Evolutionary conservation across 2,329 filamentous ascomycete species (phyloP).

Genomic region (Myriosclerotinia scirpicola): DNA sequence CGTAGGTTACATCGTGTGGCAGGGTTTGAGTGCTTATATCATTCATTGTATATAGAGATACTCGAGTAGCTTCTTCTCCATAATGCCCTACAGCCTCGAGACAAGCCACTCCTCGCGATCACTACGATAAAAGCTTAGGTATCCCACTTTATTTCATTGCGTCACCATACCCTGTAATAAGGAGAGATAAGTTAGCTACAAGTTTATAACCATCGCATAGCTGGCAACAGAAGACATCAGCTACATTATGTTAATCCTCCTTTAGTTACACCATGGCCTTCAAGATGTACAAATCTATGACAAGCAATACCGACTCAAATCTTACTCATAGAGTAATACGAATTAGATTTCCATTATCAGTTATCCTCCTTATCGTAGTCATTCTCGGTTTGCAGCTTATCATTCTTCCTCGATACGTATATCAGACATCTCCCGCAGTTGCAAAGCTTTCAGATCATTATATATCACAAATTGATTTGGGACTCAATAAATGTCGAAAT

Average conservation of each 20-base stretch:
- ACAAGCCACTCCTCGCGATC: neutral
- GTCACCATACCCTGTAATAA: neutral
- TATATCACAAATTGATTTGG: constrained; percentile 30
- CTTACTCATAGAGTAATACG: constrained; percentile 2
- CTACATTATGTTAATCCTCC: neutral
- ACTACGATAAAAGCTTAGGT: neutral
- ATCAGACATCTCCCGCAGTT: constrained; percentile 26
- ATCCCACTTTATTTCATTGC: neutral
- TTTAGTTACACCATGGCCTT: neutral
- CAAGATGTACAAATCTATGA: constrained; percentile 21
- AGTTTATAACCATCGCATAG: neutral
- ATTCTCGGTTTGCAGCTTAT: constrained; percentile 34
- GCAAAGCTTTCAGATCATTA: constrained; percentile 31
- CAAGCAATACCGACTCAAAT: neutral
- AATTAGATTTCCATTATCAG: constrained; percentile 30
- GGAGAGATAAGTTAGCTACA: neutral
- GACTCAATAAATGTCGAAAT: constrained; percentile 37
- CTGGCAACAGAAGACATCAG: neutral
- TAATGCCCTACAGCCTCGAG: too few relatives aligned
- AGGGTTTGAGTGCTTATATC: too few relatives aligned
- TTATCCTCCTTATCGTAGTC: constrained; percentile 29
- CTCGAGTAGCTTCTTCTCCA: too few relatives aligned
- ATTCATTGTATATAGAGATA: too few relatives aligned
- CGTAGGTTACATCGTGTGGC: too few relatives aligned
- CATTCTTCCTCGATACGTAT: constrained; percentile 35